Evolutionary conservation across 768 basidiomycete genomes (phyloP).

Genomic region (Russula vinacea): DNA sequence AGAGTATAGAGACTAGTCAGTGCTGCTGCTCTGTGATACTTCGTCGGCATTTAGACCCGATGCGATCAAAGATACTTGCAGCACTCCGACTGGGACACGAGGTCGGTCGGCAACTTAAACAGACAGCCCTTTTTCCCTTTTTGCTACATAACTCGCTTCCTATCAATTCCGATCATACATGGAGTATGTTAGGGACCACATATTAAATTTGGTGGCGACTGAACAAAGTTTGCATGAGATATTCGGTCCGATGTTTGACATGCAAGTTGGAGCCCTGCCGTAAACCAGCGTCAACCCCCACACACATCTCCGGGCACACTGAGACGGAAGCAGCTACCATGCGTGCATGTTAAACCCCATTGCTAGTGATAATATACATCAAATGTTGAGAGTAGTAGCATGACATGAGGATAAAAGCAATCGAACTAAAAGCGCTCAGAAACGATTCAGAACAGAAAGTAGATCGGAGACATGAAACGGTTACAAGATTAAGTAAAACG

Average conservation of each 20-base stretch:
- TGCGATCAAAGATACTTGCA: too few relatives aligned
- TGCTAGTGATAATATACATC: constrained; percentile 31
- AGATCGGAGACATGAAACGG: constrained; percentile 19
- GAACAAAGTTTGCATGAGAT: too few relatives aligned
- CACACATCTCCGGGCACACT: background rate
- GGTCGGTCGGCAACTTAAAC: too few relatives aligned
- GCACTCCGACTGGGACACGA: too few relatives aligned
- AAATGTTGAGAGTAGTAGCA: constrained; percentile 26
- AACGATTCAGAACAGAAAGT: constrained; percentile 15
- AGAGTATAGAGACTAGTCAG: background rate
- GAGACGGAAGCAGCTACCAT: constrained; percentile 21
- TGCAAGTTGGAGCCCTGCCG: background rate
- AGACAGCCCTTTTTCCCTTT: too few relatives aligned
- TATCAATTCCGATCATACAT: too few relatives aligned
- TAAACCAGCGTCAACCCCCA: background rate
- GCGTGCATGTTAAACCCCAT: constrained; percentile 11
- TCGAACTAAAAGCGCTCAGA: constrained; percentile 19
- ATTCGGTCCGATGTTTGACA: too few relatives aligned
- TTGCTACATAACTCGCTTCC: too few relatives aligned
- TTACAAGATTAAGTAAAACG: constrained; percentile 13
- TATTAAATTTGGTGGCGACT: too few relatives aligned
- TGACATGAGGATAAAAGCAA: constrained; percentile 13
- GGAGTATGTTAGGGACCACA: too few relatives aligned
- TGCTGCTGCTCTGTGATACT: too few relatives aligned
- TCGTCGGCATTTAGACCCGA: too few relatives aligned